Evolutionary conservation across 352 stramenopile species (phyloP).

Genomic region (Phytopythium helicoides): DNA sequence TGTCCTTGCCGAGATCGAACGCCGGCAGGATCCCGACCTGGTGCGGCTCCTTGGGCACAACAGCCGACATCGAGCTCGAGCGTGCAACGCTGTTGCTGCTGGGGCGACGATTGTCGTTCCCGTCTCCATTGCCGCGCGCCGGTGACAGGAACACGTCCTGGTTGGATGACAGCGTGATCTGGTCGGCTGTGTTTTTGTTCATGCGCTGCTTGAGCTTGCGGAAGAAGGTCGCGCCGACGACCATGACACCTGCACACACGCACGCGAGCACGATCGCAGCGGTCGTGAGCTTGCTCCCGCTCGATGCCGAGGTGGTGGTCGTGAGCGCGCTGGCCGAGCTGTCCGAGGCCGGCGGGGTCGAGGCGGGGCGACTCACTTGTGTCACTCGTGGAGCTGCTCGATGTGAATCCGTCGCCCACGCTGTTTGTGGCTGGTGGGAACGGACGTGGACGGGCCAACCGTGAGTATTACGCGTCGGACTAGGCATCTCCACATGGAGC

Average conservation of each 20-base stretch:
- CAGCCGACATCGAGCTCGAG: neutral
- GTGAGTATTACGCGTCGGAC: too few species aligned
- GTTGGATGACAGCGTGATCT: constrained; percentile 28
- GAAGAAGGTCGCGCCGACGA: constrained; percentile 35
- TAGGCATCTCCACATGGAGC: too few species aligned
- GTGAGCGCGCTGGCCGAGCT: neutral
- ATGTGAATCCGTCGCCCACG: neutral
- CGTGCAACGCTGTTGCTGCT: neutral
- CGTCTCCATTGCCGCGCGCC: constrained; percentile 8
- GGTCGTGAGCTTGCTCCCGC: constrained; percentile 7
- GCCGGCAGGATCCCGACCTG: constrained; percentile 31
- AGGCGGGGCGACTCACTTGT: neutral
- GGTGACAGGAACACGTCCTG: constrained; percentile 21
- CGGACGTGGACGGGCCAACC: neutral
- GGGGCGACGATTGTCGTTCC: neutral
- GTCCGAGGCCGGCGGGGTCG: neutral
- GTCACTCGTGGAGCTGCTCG: neutral
- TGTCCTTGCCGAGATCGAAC: constrained; percentile 46
- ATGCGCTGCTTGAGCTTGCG: constrained; percentile 33
- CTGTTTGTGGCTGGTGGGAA: neutral
- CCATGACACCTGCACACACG: constrained; percentile 20
- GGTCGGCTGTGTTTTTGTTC: constrained; percentile 22
- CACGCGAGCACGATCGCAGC: constrained; percentile 22
- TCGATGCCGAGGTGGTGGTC: neutral
- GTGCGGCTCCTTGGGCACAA: constrained; percentile 3